phyloP scores from a whole-genome alignment of 2,329 filamentous ascomycete genomes.

The Diaporthe sp. region DNA sequence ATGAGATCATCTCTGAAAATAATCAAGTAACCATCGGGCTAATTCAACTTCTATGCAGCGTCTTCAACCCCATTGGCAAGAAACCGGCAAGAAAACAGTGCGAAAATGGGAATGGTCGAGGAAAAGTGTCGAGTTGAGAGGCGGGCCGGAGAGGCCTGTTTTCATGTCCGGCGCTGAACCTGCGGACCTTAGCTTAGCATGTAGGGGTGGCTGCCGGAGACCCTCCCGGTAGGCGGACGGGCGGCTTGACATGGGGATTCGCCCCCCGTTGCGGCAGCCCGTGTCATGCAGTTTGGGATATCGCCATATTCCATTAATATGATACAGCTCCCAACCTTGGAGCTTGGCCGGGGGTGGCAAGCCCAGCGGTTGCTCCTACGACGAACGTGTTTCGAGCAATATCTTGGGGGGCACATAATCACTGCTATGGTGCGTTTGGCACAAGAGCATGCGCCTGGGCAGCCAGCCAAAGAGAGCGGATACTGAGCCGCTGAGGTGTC shows the following conservation, averaged over 20 bases:
- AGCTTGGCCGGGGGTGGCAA: background rate
- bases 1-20: too few relatives aligned
- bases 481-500: constrained; percentile 1
- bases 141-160: background rate
- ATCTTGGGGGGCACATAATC: background rate
- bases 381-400: constrained; percentile 4
- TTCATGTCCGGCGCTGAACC: background rate
- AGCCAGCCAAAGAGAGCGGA: background rate
- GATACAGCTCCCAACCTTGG: constrained; percentile 23
- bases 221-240: constrained; percentile 7
- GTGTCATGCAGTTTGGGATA: constrained; percentile 30
- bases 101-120: background rate
- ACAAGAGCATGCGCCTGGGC: constrained; percentile 14
- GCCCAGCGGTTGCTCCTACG: constrained; percentile 22
- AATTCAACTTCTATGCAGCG: too few relatives aligned
- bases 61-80: background rate
- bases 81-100: background rate
- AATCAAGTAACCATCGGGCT: too few relatives aligned
- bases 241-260: background rate
- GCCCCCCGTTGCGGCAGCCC: background rate
- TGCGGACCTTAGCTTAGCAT: background rate
- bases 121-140: background rate
- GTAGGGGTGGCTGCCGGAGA: constrained; percentile 1
- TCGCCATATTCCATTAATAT: constrained; percentile 16
- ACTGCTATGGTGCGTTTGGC: background rate